Percentiles rank a stretch among this genome's conserved stretches.
phyloP scores from a whole-genome alignment of 2,329 filamentous ascomycete genomes.

The Pseudogymnoascus sp. region DNA sequence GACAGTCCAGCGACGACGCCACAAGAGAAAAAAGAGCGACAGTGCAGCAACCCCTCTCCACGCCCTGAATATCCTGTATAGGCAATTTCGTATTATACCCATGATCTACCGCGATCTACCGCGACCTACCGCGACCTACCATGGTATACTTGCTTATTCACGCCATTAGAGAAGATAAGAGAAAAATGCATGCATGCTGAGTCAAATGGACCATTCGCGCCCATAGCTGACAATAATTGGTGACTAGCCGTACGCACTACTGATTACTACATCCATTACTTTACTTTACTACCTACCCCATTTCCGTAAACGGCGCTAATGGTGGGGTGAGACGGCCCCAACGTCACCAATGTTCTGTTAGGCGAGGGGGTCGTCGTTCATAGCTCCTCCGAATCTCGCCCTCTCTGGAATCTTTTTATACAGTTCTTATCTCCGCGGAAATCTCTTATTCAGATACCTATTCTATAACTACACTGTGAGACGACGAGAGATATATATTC shows the following conservation, averaged over 20 bases:
- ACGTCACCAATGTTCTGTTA: slow-evolving; percentile 5
- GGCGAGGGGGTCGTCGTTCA: not conserved
- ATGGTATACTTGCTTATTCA: not conserved
- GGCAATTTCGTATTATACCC: not conserved
- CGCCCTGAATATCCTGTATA: not conserved
- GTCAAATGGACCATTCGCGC: not conserved
- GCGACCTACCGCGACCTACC: not conserved
- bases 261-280: not conserved
- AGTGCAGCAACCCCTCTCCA: not conserved
- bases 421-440: not conserved
- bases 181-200: not conserved
- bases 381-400: slow-evolving; percentile 4
- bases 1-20: not conserved
- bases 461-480: not conserved
- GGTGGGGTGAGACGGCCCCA: slow-evolving; percentile 1
- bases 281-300: not conserved
- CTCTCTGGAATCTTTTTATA: not conserved
- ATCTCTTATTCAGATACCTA: not conserved
- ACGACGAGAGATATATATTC: not conserved
- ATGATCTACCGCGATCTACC: not conserved
- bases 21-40: not conserved
- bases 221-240: not conserved
- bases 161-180: not conserved
- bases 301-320: slow-evolving; percentile 6
- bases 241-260: not conserved